phyloP scores from a whole-genome alignment of 202 grass and related monocot genomes.

The Brachypodium distachyon region DNA sequence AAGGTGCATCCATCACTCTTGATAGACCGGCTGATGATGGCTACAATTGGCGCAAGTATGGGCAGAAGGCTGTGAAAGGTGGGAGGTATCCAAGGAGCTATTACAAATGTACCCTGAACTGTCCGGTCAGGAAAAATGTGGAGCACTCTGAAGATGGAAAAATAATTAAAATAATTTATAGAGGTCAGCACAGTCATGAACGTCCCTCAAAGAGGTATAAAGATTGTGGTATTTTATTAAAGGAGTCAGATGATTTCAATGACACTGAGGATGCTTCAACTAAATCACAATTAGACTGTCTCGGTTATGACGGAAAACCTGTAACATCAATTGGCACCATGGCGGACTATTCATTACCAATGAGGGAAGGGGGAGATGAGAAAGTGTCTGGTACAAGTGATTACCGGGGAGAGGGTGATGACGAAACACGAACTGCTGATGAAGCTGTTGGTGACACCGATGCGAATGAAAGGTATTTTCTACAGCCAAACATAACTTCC shows the following conservation, averaged over 20 bases:
- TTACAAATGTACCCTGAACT: conserved; percentile 57
- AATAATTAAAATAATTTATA: conserved; percentile 59
- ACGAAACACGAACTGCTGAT: background rate
- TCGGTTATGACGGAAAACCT: conserved; percentile 10
- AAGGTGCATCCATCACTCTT: background rate
- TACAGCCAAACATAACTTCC: background rate
- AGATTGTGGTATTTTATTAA: conserved; percentile 16
- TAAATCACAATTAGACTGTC: conserved; percentile 11
- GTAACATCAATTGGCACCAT: background rate
- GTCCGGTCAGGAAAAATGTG: conserved; percentile 54
- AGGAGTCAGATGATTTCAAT: conserved; percentile 21
- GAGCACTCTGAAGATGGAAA: conserved; percentile 49
- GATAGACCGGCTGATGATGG: conserved; percentile 60
- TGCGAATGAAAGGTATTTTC: conserved; percentile 45
- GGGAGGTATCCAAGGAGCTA: conserved; percentile 45
- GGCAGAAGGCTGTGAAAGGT: conserved; percentile 56
- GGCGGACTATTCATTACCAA: background rate
- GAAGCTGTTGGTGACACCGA: background rate
- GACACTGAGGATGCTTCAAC: conserved; percentile 1
- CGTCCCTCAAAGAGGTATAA: conserved; percentile 31
- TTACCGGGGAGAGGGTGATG: conserved; percentile 31
- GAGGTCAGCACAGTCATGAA: conserved; percentile 67
- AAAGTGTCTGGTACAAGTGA: conserved; percentile 42
- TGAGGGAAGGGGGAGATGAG: conserved; percentile 19
- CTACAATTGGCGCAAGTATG: conserved; percentile 66